Percentiles rank a stretch among this genome's conserved stretches.
Evolutionary conservation across 1,284 basidiomycete genomes (phyloP).

Genomic region (Apiotrichum sp.): DNA sequence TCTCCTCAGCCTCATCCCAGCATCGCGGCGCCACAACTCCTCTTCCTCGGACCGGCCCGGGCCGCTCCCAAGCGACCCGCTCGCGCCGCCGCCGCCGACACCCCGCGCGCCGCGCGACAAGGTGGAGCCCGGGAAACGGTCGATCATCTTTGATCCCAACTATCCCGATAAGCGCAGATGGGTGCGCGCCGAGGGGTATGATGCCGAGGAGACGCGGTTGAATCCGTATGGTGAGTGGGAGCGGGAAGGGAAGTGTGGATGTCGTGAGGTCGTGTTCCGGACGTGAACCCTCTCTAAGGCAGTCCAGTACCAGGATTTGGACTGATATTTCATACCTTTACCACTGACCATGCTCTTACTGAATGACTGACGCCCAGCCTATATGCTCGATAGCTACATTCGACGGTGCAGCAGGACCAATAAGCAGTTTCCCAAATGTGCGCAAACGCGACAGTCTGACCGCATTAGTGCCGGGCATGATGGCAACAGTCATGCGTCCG

Average conservation of each 20-base stretch:
- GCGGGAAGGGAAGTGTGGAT: background rate
- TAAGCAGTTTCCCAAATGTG: conserved; percentile 9
- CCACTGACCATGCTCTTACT: background rate
- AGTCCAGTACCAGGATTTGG: too few species aligned
- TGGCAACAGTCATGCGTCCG: background rate
- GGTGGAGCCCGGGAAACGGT: background rate
- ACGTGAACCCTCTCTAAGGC: too few species aligned
- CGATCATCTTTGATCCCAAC: conserved; percentile 4
- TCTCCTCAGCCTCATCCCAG: too few species aligned
- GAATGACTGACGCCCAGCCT: conserved; percentile 7
- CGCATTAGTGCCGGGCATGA: too few species aligned
- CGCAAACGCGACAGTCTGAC: background rate
- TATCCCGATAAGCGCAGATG: background rate
- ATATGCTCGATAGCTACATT: conserved; percentile 7
- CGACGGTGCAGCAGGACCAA: conserved; percentile 10
- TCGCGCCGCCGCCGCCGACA: background rate
- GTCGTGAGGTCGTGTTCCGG: too few species aligned
- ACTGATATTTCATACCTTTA: background rate
- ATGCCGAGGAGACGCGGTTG: background rate
- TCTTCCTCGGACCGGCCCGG: too few species aligned
- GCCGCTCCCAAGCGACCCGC: background rate
- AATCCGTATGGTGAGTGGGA: background rate
- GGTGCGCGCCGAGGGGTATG: background rate
- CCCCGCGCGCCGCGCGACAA: background rate
- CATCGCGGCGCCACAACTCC: too few species aligned